phyloP scores from a whole-genome alignment of 176 grass and related monocot genomes.

The Elymus sibiricus region DNA sequence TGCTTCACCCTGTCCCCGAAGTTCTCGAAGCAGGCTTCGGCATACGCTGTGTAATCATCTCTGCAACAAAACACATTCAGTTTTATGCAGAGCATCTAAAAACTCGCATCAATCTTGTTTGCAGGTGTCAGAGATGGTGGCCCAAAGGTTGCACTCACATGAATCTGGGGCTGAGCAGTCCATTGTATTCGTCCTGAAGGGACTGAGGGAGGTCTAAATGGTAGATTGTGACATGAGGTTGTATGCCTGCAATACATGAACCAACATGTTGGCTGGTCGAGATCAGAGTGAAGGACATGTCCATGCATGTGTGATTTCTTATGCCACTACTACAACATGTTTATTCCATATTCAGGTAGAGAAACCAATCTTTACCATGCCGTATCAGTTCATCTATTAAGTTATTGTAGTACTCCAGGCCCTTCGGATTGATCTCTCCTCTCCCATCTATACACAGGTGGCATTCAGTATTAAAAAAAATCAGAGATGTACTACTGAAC shows the following conservation, averaged over 20 bases:
- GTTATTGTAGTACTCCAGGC: slow-evolving; percentile 63
- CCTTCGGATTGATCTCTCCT: background rate
- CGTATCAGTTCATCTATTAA: slow-evolving; percentile 65
- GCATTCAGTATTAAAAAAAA: background rate
- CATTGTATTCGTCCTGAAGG: slow-evolving; percentile 65
- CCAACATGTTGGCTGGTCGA: background rate
- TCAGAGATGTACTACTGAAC: background rate
- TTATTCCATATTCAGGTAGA: background rate
- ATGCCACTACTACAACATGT: background rate
- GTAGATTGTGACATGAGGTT: slow-evolving; percentile 68
- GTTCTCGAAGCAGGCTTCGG: slow-evolving; percentile 61
- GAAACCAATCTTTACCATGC: slow-evolving; percentile 29
- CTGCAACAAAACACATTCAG: slow-evolving; percentile 12
- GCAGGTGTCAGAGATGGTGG: background rate
- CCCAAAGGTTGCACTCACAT: slow-evolving; percentile 30
- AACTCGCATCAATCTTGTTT: background rate
- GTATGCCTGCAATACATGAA: slow-evolving; percentile 46
- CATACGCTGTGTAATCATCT: slow-evolving; percentile 65
- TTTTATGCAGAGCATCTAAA: background rate
- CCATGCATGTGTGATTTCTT: background rate
- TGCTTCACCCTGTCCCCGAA: slow-evolving; percentile 75
- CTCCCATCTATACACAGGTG: slow-evolving; percentile 12
- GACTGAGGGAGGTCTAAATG: slow-evolving; percentile 74
- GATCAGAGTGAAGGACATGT: background rate
- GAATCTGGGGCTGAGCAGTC: slow-evolving; percentile 55